Evolutionary conservation across 495 filamentous ascomycete genomes (phyloP), one percentile per base, ranked within the genome.

Genomic region (Aspergillus bertholletiae): DNA sequence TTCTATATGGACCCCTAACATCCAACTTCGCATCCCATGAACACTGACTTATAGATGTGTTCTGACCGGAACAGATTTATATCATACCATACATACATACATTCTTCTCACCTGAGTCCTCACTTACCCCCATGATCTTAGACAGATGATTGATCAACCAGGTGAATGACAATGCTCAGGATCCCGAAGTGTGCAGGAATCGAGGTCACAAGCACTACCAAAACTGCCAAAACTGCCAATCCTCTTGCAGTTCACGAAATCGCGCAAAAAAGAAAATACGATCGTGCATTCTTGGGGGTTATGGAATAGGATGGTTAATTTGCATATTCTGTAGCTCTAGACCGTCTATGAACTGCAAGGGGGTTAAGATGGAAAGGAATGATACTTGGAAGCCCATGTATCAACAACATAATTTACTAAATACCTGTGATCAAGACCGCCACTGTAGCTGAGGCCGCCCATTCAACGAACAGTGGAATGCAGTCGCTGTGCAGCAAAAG

Each of bases 61-160:
- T n/a, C n/a, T n/a, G n/a, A n/a, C n/a, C n/a, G 30, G 30, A 9
- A 11, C 13, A 28, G 27, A 28, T 40, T 8, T 20, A 40, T 40
- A 40, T 17, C n/a, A 39, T 39, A n/a, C n/a, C n/a, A n/a, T n/a
- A n/a, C n/a, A n/a, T n/a, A n/a, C 9, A 15, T 17, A 39, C n/a
- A 6, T 40, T 7, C 37, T 2, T 40, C 3, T 8, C 37, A 40
- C 37, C 15, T 20, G 37, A 40, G 30, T 23, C 50, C 9, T 0
- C 3, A 45, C 7, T 23, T 49, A 46, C 18, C 40, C 53, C 20
- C 46, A 49, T 55, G 53, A 55, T 55, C 21, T 23, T 18, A 18
- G 3, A 27, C 44, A 3, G 13, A 27, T 45, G 30, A 34, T 20
- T 28, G 27, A 48, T 7, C 32, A 24, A 23, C n/a, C 21, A 49